Conservation (phyloP, 805 yeast species). For the Wickerhamomyces ciferrii region DNA sequence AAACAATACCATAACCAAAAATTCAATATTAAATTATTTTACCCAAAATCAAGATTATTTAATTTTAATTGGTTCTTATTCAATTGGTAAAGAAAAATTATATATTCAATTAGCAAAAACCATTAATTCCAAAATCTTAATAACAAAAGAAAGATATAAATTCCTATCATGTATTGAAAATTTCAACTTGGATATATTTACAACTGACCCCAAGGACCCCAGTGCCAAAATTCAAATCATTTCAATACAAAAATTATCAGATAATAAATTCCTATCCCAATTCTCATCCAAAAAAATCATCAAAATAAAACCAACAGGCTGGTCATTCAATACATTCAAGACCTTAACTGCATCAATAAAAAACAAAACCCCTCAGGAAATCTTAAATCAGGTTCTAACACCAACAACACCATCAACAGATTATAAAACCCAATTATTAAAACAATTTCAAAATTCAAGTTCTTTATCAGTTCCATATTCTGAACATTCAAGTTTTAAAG, state of each 20-base stretch:
- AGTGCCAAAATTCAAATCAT: conserved; percentile 60
- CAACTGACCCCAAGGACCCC: conserved; percentile 1
- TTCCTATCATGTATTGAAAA: conserved; percentile 3
- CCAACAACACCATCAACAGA: background rate
- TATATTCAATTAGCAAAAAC: conserved; percentile 60
- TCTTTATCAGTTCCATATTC: conserved; percentile 74
- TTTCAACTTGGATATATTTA: conserved; percentile 1
- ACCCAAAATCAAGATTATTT: conserved; percentile 32
- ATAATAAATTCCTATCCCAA: conserved; percentile 24
- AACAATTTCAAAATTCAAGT: background rate
- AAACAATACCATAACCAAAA: conserved; percentile 16
- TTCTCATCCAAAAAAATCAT: conserved; percentile 32
- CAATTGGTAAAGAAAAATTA: conserved; percentile 87
- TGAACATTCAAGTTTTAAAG: conserved; percentile 90
- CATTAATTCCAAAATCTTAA: conserved; percentile 48
- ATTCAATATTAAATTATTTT: conserved; percentile 32
- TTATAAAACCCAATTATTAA: background rate
- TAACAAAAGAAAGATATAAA: conserved; percentile 28
- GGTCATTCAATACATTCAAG: conserved; percentile 51
- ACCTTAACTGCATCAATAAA: background rate
- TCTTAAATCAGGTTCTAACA: conserved; percentile 2
- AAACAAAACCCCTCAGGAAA: background rate
- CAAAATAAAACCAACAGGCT: conserved; percentile 88
- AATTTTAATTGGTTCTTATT: conserved; percentile 78
- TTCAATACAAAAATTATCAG: conserved; percentile 52